A percentile compares a stretch with the other conserved stretches of the same genome.
Evolutionary conservation across 164 flowering plant species (phyloP).

Genomic region (Houttuynia cordata): DNA sequence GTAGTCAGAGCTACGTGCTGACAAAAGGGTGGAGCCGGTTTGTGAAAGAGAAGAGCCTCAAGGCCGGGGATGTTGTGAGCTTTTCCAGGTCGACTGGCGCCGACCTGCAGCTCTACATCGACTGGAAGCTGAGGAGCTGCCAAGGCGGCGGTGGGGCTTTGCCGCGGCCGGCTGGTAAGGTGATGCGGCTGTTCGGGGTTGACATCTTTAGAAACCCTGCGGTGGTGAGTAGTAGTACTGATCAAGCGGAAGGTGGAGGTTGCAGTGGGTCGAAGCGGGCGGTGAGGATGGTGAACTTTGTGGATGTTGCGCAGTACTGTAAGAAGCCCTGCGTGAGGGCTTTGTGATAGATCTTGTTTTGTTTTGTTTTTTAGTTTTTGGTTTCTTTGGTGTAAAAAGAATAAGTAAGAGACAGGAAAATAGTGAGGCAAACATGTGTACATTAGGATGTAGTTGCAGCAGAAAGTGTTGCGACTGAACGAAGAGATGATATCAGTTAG

Average conservation of each 20-base stretch:
- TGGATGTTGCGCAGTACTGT: slow-evolving; percentile 17
- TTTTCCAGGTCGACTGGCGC: slow-evolving; percentile 41
- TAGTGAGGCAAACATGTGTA: neutral
- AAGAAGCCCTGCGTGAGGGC: slow-evolving; percentile 53
- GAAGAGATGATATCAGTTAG: slow-evolving; percentile 1
- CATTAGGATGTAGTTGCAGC: neutral
- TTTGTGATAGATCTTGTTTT: slow-evolving; percentile 15
- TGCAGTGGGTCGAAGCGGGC: slow-evolving; percentile 30
- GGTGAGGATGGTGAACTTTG: slow-evolving; percentile 38
- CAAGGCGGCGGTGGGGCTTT: slow-evolving; percentile 1
- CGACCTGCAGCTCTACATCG: slow-evolving; percentile 62
- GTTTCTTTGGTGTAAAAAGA: neutral
- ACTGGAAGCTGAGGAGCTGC: slow-evolving; percentile 33
- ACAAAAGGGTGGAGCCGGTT: slow-evolving; percentile 93
- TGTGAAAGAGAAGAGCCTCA: slow-evolving; percentile 74
- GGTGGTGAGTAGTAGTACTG: slow-evolving; percentile 5
- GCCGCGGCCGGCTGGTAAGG: slow-evolving; percentile 22
- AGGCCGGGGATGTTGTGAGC: slow-evolving; percentile 63
- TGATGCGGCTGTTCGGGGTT: slow-evolving; percentile 72
- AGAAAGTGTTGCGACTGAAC: slow-evolving; percentile 1
- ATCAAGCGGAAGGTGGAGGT: slow-evolving; percentile 3
- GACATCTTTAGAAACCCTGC: slow-evolving; percentile 47
- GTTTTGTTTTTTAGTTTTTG: neutral
- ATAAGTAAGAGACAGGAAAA: neutral
- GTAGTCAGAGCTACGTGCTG: slow-evolving; percentile 82